Evolutionary conservation across 768 basidiomycete species (phyloP).

Genomic region (Suillus ampliporus): DNA sequence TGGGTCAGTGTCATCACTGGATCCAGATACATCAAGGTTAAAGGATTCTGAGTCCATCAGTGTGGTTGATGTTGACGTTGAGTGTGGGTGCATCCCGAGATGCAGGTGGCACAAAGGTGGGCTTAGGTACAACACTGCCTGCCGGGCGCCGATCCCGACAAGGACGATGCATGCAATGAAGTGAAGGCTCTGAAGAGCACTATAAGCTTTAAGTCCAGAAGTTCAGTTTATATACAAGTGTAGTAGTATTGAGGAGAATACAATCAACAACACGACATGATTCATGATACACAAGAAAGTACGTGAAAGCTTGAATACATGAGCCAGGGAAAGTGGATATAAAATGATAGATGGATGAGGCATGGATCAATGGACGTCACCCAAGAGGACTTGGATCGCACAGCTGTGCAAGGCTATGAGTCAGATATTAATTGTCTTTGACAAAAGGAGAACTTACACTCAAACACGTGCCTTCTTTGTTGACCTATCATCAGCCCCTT

Average conservation of each 20-base stretch:
- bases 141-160: neutral
- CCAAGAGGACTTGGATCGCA: neutral
- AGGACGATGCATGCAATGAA: neutral
- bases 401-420: no score
- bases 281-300: neutral
- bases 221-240: neutral
- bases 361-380: neutral
- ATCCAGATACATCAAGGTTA: neutral
- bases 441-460: no score
- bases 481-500: no score
- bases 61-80: neutral
- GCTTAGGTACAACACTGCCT: neutral
- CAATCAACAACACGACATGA: neutral
- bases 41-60: neutral
- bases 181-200: neutral
- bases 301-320: neutral
- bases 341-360: neutral
- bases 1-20: neutral
- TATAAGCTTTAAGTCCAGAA: neutral
- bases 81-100: neutral
- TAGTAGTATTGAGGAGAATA: neutral
- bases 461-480: no score
- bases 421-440: no score
- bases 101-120: no score
- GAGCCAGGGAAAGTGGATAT: neutral